Percentiles rank a stretch among this genome's conserved stretches.
These are phyloP conservation scores for Euryodendron excelsum DNA, from an alignment of 148 eudicot species.

Conservation along the genomic window DNA sequence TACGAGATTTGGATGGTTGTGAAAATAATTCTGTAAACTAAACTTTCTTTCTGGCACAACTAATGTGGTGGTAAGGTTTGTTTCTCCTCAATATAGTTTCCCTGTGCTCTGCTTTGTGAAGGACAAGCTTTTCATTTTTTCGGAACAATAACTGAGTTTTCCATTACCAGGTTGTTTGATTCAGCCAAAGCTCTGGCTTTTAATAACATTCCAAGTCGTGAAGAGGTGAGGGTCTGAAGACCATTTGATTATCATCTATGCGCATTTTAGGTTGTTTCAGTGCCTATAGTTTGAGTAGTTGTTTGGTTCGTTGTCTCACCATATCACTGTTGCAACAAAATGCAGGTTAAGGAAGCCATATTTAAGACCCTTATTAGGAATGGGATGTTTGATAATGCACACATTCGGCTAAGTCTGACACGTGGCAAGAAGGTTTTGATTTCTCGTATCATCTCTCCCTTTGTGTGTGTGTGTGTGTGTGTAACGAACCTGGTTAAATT, in stretches of 20 bases:
- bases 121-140: neutral
- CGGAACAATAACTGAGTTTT: neutral
- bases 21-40: neutral
- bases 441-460: neutral
- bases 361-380: constrained; percentile 79
- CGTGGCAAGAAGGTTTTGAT: constrained; percentile 89
- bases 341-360: constrained; percentile 91
- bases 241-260: neutral
- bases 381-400: constrained; percentile 94
- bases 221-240: constrained; percentile 48
- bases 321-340: constrained; percentile 7
- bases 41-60: neutral
- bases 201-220: constrained; percentile 75
- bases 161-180: constrained; percentile 68
- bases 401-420: constrained; percentile 85
- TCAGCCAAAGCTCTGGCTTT: constrained; percentile 98
- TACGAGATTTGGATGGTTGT: neutral
- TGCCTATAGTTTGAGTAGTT: neutral
- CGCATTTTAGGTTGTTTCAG: neutral
- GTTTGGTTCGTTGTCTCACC: neutral
- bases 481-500: neutral
- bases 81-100: neutral
- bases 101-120: neutral
- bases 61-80: neutral
- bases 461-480: neutral